Percentiles rank a stretch among this genome's conserved stretches.
Conservation (phyloP, 495 filamentous ascomycete genomes). For the Xylaria bambusicola region DNA sequence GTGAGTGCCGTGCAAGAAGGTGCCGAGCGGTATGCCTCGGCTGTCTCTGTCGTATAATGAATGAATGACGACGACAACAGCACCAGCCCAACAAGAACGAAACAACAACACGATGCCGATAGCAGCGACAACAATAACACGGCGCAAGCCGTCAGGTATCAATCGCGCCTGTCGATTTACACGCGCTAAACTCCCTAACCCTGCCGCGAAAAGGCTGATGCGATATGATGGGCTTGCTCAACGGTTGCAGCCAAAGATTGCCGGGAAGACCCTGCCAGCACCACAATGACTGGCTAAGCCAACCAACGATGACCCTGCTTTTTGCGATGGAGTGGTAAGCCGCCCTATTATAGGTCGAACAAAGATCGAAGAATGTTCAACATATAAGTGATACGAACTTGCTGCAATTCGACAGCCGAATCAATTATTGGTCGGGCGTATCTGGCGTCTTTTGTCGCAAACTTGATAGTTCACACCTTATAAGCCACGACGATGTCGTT, state of each 20-base stretch:
- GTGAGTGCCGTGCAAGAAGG: not conserved
- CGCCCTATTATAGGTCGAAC: conserved; percentile 26
- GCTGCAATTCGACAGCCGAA: not conserved
- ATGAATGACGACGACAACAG: conserved; percentile 3
- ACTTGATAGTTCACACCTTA: too few relatives aligned
- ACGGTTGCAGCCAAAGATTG: conserved; percentile 14
- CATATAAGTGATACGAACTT: conserved; percentile 15
- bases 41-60: not conserved
- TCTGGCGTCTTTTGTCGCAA: not conserved
- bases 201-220: conserved; percentile 16
- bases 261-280: conserved; percentile 18
- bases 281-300: conserved; percentile 26
- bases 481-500: not conserved
- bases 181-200: conserved; percentile 15
- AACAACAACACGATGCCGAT: not conserved
- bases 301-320: conserved; percentile 33
- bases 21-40: conserved; percentile 6
- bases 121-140: not conserved
- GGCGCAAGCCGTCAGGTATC: conserved; percentile 14
- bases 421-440: not conserved
- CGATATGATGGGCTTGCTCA: conserved; percentile 17
- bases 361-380: conserved; percentile 21
- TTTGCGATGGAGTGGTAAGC: conserved; percentile 32
- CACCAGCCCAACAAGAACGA: not conserved
- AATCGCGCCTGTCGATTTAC: conserved; percentile 17